Conservation (phyloP, 192 early-diverging fungal genomes). For the Mortierella claussenii region DNA sequence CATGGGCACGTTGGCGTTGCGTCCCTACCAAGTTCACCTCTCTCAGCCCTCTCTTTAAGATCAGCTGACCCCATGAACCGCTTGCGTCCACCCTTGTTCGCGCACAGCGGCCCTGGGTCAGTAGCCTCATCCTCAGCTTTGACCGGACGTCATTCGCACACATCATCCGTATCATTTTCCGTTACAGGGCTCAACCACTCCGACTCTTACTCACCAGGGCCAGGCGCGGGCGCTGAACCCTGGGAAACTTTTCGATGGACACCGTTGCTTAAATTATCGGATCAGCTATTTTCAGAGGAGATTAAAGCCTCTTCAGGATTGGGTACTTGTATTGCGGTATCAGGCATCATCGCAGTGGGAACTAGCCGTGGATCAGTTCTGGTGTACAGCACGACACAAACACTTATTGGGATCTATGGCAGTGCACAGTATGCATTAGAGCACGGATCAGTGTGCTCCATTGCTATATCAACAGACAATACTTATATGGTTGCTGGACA, state of each 20-base stretch:
- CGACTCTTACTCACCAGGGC: constrained; percentile 47
- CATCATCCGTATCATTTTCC: constrained; percentile 50
- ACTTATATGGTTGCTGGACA: constrained; percentile 66
- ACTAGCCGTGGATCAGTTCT: constrained; percentile 65
- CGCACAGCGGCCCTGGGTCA: constrained; percentile 34
- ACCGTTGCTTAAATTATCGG: constrained; percentile 63
- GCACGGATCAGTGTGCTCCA: constrained; percentile 64
- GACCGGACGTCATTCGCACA: constrained; percentile 44
- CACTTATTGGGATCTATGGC: constrained; percentile 52
- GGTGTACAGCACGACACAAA: constrained; percentile 65
- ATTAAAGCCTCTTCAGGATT: constrained; percentile 42
- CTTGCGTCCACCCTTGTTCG: constrained; percentile 38
- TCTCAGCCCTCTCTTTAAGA: constrained; percentile 48
- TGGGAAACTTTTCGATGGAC: constrained; percentile 71
- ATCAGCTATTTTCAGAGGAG: constrained; percentile 62
- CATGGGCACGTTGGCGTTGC: constrained; percentile 12
- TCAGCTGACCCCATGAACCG: constrained; percentile 45
- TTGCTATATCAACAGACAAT: constrained; percentile 67
- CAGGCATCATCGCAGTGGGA: constrained; percentile 67
- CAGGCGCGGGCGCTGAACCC: constrained; percentile 51
- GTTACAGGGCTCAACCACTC: constrained; percentile 27
- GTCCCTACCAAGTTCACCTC: constrained; percentile 27
- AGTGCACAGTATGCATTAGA: constrained; percentile 55
- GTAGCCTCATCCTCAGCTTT: constrained; percentile 48
- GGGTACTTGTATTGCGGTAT: constrained; percentile 51